Evolutionary conservation across 768 basidiomycete genomes (phyloP), one percentile per base, ranked within the genome.

Genomic region (Gloeostereum incarnatum): DNA sequence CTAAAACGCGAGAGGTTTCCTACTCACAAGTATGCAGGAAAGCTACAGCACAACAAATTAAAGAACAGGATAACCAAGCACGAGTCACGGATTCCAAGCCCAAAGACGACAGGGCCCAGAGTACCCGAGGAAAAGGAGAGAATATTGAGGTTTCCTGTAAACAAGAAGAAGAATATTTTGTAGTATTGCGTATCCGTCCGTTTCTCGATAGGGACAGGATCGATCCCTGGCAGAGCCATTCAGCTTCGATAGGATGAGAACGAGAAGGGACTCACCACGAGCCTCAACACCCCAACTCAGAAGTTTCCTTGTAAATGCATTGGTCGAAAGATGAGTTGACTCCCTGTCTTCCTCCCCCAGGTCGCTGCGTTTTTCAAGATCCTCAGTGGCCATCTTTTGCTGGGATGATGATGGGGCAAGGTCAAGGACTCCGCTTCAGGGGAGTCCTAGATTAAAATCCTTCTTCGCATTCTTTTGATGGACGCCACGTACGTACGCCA

Each of bases 91-190:
- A 81, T 57, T 2, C 75, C 68, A 8, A 86, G 65, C 4, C 68
- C 69, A 40, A 74, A 86, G 1, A 62, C 46, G 14, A 70, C 53
- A 3, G 82, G 83, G 0, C 81, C 83, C 3, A 85, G 63, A 0
- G 78, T 73, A 8, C 83, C 83, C 2, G 77, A 61, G 36, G 79
- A 81, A 49, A 84, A 81, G 61, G 69, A 66, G 33, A 85, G 64
- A 35, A 85, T 76, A 48, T 85, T 84, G 53, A 74, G 61, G 55
- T 84, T 84, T 42, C 73, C 67, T 1, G 82, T 74, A 50, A 86
- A 78, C 78, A 78, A 87, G 6, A 84, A 65, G 57, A 85, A 84
- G 62, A 86, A 85, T 19, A 82, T 66, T 46, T 83, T 82, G 56
- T 61, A 71, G 49, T 72, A 73, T 36, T 75, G 75, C 6, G 63